Base-by-base conservation (phyloP, 495 filamentous ascomycete species). In the Terfezia boudieri region DNA sequence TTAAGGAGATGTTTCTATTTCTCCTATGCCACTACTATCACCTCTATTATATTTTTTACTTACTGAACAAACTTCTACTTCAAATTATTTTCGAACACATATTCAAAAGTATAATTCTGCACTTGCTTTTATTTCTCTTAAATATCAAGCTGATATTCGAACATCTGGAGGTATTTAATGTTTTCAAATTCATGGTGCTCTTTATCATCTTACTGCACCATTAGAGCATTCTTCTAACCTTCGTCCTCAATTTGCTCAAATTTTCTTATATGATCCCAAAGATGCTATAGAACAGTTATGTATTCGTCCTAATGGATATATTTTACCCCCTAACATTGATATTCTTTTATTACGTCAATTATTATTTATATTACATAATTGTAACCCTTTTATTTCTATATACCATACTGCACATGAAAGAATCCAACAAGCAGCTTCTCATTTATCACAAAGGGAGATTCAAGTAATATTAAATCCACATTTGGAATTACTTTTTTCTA, bases 71-170 rank as follows among this genome's bases (percentile, higher is more conserved):
- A 23, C n/a, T 16, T 26, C 49, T 5, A 16, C 11, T 5, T n/a
- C 16, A 51, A n/a, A 32, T 20, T 2, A 16, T 8, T 56, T 56
- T 16, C 50, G 55, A 8, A 16, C 14, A 9, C 6, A 55, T 20
- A 56, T 56, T 16, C 54, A 23, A n/a, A 26, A 54, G 22, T 56
- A 56, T 16, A 56, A 56, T 54, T 12, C n/a, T 55, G 49, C 50
- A n/a, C 50, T 53, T 26, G 23, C 43, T 0, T 54, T 54, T 53
- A 22, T 49, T 10, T 56, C 17, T 35, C 20, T 52, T 6, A 51
- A 53, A 14, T 56, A 54, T 52, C 26, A 54, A 11, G 12, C 17
- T 3, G 53, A 55, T 26, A 51, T 20, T 1, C 4, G 38, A 51
- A 20, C 11, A 51, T 12, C 16, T 22, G 11, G n/a, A 20, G 49